Evolutionary conservation across 176 grass and related monocot genomes (phyloP).

Genomic region (Olyra latifolia): DNA sequence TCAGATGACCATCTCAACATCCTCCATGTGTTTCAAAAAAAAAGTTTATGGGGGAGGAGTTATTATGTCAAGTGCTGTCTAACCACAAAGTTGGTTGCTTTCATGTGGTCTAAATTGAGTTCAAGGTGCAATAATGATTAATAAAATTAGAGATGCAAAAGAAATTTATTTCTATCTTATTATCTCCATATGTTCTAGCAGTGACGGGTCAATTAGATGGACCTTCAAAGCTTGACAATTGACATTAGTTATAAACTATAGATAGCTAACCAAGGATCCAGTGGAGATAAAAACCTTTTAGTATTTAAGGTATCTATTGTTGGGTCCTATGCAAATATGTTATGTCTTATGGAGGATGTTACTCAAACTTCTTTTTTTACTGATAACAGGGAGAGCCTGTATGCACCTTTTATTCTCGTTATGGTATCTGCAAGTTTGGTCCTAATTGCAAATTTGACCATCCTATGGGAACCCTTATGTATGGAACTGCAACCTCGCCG

Average conservation of each 20-base stretch:
- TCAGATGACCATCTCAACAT: not conserved
- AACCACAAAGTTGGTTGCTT: not conserved
- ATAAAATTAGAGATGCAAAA: slow-evolving; percentile 3
- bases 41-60: not conserved
- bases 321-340: not conserved
- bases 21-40: not conserved
- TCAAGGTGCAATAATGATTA: not conserved
- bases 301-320: too few species aligned
- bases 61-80: not conserved
- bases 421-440: slow-evolving; percentile 92
- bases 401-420: slow-evolving; percentile 83
- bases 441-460: slow-evolving; percentile 91
- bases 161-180: not conserved
- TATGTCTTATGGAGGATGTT: not conserved
- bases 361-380: slow-evolving; percentile 7
- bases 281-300: not conserved
- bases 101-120: slow-evolving; percentile 7
- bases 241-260: not conserved
- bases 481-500: slow-evolving; percentile 50
- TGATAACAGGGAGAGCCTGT: slow-evolving; percentile 71
- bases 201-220: not conserved
- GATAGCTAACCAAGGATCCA: not conserved
- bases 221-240: not conserved
- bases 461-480: slow-evolving; percentile 53
- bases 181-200: not conserved